Percentiles rank a stretch among this genome's conserved stretches.
phyloP scores from a whole-genome alignment of 768 basidiomycete genomes.

The Xerocomus brunneocitrinus region DNA sequence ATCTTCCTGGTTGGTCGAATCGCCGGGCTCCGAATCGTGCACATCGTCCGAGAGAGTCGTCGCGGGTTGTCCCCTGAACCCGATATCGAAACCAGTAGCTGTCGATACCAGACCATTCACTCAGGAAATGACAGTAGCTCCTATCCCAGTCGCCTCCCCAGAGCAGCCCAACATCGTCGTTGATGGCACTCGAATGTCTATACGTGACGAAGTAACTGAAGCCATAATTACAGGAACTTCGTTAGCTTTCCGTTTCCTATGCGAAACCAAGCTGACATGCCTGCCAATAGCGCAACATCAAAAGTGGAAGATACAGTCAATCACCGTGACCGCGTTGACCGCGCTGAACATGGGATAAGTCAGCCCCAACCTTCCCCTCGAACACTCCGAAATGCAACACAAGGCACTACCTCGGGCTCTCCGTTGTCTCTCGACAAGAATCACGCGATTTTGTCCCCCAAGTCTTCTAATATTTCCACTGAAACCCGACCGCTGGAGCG shows the following conservation, averaged over 20 bases:
- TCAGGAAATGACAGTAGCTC: neutral
- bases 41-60: neutral
- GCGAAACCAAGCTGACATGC: neutral
- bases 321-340: neutral
- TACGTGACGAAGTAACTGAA: neutral
- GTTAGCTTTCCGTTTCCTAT: conserved; percentile 2
- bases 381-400: neutral
- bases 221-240: neutral
- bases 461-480: neutral
- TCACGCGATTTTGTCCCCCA: neutral
- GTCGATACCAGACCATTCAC: neutral
- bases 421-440: neutral
- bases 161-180: neutral
- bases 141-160: neutral
- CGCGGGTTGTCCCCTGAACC: neutral
- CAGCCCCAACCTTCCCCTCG: neutral
- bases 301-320: neutral
- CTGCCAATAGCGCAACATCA: neutral
- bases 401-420: neutral
- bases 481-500: neutral
- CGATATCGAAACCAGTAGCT: too few relatives aligned
- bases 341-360: neutral
- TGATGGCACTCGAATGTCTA: neutral
- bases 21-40: neutral
- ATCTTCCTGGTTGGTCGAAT: neutral